Evolutionary conservation across 306 rosid species (phyloP), one percentile per base, ranked within the genome.

Genomic region (Vigna hirtella): DNA sequence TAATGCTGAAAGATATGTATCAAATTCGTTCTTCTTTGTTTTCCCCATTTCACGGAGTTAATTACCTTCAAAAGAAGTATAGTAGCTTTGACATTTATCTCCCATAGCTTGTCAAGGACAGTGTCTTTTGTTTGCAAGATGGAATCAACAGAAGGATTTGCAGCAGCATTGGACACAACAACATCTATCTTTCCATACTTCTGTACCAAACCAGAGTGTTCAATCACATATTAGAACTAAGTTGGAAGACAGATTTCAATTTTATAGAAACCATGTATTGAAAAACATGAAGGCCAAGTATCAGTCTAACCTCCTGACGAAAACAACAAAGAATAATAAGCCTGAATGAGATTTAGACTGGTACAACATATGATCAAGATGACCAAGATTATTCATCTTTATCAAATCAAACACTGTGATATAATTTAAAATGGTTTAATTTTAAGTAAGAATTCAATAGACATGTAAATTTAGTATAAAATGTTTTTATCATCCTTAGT

Each of bases 91-190:
- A 96, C 99, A 84, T 96, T 96, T 70, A 93, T 84, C 52, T 95
- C 99, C 99, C 99, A 95, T 20, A 89, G 84, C 87, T 95, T 95
- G 91, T 93, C 99, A 47, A 95, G 98, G 66, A 87, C 85, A 2
- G 93, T 56, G 22, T 96, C 99, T 58, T 84, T 20, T 40, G 93
- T 88, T 72, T 78, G 82, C 89, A 96, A 81, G 65, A 96, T 86
- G 73, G 83, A 8, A 24, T 93, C 91, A 4, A 81, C 83, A 10
- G 98, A 88, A 34, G 99, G 99, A 91, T 93, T 96, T 26, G 88
- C 90, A 63, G 98, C 99, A 71, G 99, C 99, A 65, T 96, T 96
- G 57, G 99, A 96, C 63, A 96, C 98, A 22, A 96, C 78, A 58
- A 93, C 93, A 79, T 95, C 98, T 77, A 93, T 83, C 77, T 85